Evolutionary conservation across 257 asterid species (phyloP).

Genomic region (Forsythia suspensa): DNA sequence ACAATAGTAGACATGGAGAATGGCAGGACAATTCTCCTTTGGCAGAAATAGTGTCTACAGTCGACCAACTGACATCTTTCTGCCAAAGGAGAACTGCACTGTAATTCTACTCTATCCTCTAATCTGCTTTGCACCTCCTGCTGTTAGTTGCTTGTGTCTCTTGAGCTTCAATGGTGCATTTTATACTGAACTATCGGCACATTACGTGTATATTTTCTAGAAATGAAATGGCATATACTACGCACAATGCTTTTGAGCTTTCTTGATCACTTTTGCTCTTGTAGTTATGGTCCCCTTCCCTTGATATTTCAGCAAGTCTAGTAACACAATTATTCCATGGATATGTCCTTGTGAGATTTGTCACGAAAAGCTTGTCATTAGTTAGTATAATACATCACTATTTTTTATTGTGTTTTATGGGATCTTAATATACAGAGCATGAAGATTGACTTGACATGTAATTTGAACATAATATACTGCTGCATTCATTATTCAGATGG

Average conservation of each 20-base stretch:
- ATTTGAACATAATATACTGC: constrained; percentile 6
- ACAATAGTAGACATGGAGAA: constrained; percentile 29
- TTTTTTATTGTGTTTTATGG: not conserved
- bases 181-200: constrained; percentile 41
- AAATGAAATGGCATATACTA: constrained; percentile 38
- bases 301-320: constrained; percentile 20
- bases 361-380: constrained; percentile 5
- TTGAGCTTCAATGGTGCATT: constrained; percentile 22
- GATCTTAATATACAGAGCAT: not conserved
- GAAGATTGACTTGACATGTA: not conserved
- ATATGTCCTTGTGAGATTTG: constrained; percentile 2
- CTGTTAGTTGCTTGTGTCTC: constrained; percentile 16
- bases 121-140: constrained; percentile 8
- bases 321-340: constrained; percentile 5
- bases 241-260: constrained; percentile 35
- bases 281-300: constrained; percentile 40
- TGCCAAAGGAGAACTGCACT: constrained; percentile 42
- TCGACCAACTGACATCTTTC: constrained; percentile 3
- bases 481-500: not conserved
- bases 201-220: constrained; percentile 42
- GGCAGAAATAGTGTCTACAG: constrained; percentile 29
- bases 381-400: constrained; percentile 5
- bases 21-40: constrained; percentile 66
- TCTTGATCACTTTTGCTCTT: constrained; percentile 21
- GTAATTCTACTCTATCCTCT: constrained; percentile 36